These are phyloP conservation scores for Raffaelea arxii DNA, from an alignment of 2,329 filamentous ascomycete species.

Conservation along the genomic window DNA sequence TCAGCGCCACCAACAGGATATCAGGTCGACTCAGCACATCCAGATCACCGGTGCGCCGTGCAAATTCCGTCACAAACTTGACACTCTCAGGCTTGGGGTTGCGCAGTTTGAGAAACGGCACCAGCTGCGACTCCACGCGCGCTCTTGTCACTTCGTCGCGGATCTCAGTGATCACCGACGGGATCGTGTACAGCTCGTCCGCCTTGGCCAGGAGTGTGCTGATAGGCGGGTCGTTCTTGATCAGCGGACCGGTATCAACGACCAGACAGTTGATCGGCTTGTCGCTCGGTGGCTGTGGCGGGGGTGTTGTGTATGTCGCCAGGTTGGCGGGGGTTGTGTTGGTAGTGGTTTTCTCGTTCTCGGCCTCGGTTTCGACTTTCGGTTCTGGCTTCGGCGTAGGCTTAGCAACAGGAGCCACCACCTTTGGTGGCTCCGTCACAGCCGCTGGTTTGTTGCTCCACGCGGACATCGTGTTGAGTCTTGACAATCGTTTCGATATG, in stretches of 20 bases:
- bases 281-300: background rate
- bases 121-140: slow-evolving; percentile 72
- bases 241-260: slow-evolving; percentile 83
- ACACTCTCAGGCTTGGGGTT: slow-evolving; percentile 68
- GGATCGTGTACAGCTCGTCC: slow-evolving; percentile 71
- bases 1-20: slow-evolving; percentile 78
- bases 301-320: no score
- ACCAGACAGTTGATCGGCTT: slow-evolving; percentile 78
- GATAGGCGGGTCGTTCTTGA: slow-evolving; percentile 82
- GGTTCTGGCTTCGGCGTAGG: no score
- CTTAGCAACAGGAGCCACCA: no score
- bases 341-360: no score
- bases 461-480: no score
- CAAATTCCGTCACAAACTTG: slow-evolving; percentile 73
- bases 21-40: slow-evolving; percentile 82
- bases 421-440: no score
- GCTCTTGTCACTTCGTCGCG: slow-evolving; percentile 71
- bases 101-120: slow-evolving; percentile 74
- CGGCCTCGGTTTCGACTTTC: no score
- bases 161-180: slow-evolving; percentile 81
- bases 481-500: no score
- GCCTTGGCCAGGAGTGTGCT: slow-evolving; percentile 73
- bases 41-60: slow-evolving; percentile 79
- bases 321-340: background rate
- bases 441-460: no score